Evolutionary conservation across 2,329 filamentous ascomycete species (phyloP).

Genomic region (Botryotinia convoluta): DNA sequence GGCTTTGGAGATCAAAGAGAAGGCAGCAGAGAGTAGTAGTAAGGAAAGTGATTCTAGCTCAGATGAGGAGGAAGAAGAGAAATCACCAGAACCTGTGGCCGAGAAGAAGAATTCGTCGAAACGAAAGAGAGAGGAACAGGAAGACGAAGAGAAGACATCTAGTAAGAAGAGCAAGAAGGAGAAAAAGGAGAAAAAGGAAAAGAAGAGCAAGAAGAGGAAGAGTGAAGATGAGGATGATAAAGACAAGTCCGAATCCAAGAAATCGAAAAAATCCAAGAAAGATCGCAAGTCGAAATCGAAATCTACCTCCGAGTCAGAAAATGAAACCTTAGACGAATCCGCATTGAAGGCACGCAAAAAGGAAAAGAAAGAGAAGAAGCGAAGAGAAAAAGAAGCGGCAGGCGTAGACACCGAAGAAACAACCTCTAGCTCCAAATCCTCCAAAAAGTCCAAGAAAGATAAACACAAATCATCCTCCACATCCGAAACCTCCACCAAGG

Average conservation of each 20-base stretch:
- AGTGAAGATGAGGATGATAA: conserved; percentile 42
- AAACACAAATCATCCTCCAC: conserved; percentile 40
- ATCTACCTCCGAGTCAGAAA: background rate
- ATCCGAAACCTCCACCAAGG: conserved; percentile 28
- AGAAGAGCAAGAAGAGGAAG: conserved; percentile 41
- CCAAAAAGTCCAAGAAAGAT: conserved; percentile 41
- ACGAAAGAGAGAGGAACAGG: conserved; percentile 44
- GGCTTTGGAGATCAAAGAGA: conserved; percentile 31
- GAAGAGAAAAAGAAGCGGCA: conserved; percentile 21
- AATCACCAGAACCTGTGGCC: conserved; percentile 17
- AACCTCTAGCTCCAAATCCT: conserved; percentile 29
- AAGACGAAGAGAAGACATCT: conserved; percentile 41
- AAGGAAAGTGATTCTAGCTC: conserved; percentile 12
- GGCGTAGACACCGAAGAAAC: conserved; percentile 12
- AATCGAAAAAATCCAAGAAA: conserved; percentile 40
- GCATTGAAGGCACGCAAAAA: conserved; percentile 3
- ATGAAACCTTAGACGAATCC: background rate
- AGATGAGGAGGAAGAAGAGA: conserved; percentile 20
- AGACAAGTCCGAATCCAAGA: conserved; percentile 26
- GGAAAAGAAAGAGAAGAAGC: conserved; percentile 23
- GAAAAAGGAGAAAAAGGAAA: conserved; percentile 19
- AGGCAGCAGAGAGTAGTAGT: conserved; percentile 17
- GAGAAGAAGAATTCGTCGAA: conserved; percentile 38
- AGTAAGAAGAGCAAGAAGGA: conserved; percentile 19
- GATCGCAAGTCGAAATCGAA: conserved; percentile 17